Evolutionary conservation across 305 asterid species (phyloP), one percentile per base, ranked within the genome.

Genomic region (Fraxinus platypoda): DNA sequence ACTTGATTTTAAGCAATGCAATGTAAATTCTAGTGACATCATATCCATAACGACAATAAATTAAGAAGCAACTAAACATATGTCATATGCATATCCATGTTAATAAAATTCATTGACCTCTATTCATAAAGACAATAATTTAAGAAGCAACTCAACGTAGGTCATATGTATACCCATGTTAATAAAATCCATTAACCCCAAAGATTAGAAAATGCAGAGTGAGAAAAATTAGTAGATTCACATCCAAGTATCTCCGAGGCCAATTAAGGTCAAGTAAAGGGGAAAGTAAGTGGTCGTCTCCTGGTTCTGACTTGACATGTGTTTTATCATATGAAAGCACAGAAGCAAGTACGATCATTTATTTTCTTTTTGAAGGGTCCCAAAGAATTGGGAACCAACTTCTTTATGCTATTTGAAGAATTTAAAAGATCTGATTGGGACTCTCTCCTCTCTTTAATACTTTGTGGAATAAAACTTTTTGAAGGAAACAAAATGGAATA

Each of bases 401-500:
- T 84, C 89, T 82, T 89, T 88, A 84, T 89, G 84, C 90, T 87
- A 86, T 82, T 86, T 87, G 81, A 78, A 81, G 90, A 87, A 83
- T 72, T 82, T 87, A 28, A 91, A 90, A 86, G 81, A 85, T 89
- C 82, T 80, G 83, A 35, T 54, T 77, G 84, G 90, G 85, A 79
- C 82, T 80, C 81, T 85, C 75, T 52, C 83, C 86, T 81, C 83
- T 74, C 88, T 83, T 86, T 89, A 87, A 85, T 81, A 87, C 83
- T 82, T 85, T 87, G 78, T 85, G 88, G 93, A 91, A 91, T 90
- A 89, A 86, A 89, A 88, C 91, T 87, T 88, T 81, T 86, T 59
- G 87, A 89, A 86, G 94, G 92, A 85, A 88, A 91, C 92, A 88
- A 81, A 87, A 85, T 30, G 85, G 95, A 90, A 91, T 91, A 87